These are phyloP conservation scores for Dinochytrium kinnereticum DNA, from an alignment of 371 early-diverging fungal genomes.

Conservation along the genomic window DNA sequence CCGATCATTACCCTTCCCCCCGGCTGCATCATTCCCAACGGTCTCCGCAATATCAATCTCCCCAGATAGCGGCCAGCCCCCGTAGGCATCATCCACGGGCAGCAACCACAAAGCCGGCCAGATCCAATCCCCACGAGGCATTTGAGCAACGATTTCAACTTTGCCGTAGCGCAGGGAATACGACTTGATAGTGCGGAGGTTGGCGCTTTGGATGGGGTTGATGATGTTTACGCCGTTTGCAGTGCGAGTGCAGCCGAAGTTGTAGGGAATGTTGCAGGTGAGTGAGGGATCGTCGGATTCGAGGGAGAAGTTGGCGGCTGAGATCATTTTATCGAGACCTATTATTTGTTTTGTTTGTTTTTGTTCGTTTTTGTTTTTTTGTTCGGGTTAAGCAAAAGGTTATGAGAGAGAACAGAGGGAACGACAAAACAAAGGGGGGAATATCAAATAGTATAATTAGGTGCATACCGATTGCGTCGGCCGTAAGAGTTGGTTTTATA, in stretches of 20 bases:
- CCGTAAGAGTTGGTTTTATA: slow-evolving; percentile 68
- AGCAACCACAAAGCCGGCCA: slow-evolving; percentile 67
- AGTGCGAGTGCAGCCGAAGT: slow-evolving; percentile 63
- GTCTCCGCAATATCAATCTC: slow-evolving; percentile 61
- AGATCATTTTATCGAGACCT: not conserved
- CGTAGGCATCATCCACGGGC: slow-evolving; percentile 68
- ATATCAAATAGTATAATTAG: not conserved
- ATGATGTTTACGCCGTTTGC: slow-evolving; percentile 61
- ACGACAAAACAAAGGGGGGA: not conserved
- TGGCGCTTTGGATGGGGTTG: slow-evolving; percentile 72
- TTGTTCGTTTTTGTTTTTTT: too few species aligned
- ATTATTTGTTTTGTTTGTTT: not conserved
- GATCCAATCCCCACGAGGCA: slow-evolving; percentile 73
- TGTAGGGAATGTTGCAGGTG: slow-evolving; percentile 43
- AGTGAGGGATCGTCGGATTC: slow-evolving; percentile 28
- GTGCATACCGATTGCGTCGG: slow-evolving; percentile 27
- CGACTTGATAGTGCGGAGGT: slow-evolving; percentile 59
- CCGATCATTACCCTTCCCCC: slow-evolving; percentile 39
- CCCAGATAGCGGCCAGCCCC: slow-evolving; percentile 70
- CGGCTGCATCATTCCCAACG: slow-evolving; percentile 54
- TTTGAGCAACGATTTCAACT: slow-evolving; percentile 67
- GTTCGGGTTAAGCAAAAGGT: too few species aligned
- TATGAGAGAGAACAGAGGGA: not conserved
- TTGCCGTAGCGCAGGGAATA: slow-evolving; percentile 57
- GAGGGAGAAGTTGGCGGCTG: slow-evolving; percentile 43